Evolutionary conservation across 163 green algal genomes (phyloP).

Genomic region (Scenedesmus sp.): DNA sequence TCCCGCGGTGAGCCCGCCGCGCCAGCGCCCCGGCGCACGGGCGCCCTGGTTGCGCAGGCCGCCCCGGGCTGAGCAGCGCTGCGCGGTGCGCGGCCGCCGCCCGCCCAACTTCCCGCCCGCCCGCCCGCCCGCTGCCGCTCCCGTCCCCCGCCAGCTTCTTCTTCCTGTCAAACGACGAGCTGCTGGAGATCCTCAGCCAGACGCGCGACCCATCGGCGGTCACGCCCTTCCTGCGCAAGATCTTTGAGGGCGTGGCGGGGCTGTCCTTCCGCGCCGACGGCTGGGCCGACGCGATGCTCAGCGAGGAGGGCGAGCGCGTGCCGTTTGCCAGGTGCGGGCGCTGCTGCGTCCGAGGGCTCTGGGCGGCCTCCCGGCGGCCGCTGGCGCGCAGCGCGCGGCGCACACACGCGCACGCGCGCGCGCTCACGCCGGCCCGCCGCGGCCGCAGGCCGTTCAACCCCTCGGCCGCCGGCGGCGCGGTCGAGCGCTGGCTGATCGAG

Average conservation of each 20-base stretch:
- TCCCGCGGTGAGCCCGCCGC: too few relatives aligned
- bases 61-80: too few relatives aligned
- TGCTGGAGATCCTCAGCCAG: slow-evolving; percentile 71
- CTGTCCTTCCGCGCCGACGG: slow-evolving; percentile 2
- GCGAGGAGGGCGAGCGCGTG: slow-evolving; percentile 75
- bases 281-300: slow-evolving; percentile 46
- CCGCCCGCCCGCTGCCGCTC: too few relatives aligned
- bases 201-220: slow-evolving; percentile 79
- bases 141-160: too few relatives aligned
- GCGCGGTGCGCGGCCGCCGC: too few relatives aligned
- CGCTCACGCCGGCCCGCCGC: too few relatives aligned
- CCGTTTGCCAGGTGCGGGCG: slow-evolving; percentile 60
- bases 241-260: slow-evolving; percentile 79
- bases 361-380: not conserved
- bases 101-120: too few relatives aligned
- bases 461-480: slow-evolving; percentile 46
- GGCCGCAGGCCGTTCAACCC: slow-evolving; percentile 54
- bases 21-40: too few relatives aligned
- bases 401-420: not conserved
- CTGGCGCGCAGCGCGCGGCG: not conserved
- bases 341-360: too few relatives aligned
- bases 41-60: too few relatives aligned
- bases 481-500: slow-evolving; percentile 77
- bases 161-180: slow-evolving; percentile 84
- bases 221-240: slow-evolving; percentile 81